A percentile compares a stretch with the other conserved stretches of the same genome.
Evolutionary conservation across 805 yeast species (phyloP).

Genomic region (Monosporozyma aerobia): DNA sequence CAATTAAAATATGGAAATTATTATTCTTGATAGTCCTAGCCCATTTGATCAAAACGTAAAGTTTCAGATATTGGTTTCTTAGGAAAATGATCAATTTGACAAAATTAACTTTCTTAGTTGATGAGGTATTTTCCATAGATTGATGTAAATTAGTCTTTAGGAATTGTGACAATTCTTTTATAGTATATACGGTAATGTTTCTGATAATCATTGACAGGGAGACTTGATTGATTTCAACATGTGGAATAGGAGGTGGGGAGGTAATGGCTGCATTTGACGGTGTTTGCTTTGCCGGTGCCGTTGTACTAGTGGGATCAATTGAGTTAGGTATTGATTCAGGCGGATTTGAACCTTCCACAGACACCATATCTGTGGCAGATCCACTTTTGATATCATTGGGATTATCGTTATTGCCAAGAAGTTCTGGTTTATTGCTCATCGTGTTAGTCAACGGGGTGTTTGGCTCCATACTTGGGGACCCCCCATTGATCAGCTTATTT

Average conservation of each 20-base stretch:
- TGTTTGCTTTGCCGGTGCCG: neutral
- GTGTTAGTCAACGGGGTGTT: neutral
- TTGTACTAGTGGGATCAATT: neutral
- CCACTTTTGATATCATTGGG: neutral
- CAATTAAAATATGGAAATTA: constrained; percentile 69
- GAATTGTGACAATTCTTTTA: constrained; percentile 28
- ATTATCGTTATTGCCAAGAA: neutral
- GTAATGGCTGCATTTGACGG: neutral
- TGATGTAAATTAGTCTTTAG: constrained; percentile 26
- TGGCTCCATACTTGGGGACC: neutral
- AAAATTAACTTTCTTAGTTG: constrained; percentile 56
- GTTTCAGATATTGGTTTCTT: constrained; percentile 74
- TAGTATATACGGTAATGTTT: constrained; percentile 25
- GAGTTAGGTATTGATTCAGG: neutral
- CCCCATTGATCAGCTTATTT: constrained; percentile 8
- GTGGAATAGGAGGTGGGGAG: constrained; percentile 25
- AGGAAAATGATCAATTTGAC: constrained; percentile 59
- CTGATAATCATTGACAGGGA: constrained; percentile 26
- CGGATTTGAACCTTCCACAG: neutral
- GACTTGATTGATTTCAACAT: constrained; percentile 30
- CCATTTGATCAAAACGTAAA: constrained; percentile 89
- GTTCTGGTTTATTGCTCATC: neutral
- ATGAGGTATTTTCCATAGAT: constrained; percentile 13
- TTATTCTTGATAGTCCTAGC: constrained; percentile 50
- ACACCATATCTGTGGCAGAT: neutral